Conservation (phyloP, 441 rosid species). For the Hypseocharis bilobata region DNA sequence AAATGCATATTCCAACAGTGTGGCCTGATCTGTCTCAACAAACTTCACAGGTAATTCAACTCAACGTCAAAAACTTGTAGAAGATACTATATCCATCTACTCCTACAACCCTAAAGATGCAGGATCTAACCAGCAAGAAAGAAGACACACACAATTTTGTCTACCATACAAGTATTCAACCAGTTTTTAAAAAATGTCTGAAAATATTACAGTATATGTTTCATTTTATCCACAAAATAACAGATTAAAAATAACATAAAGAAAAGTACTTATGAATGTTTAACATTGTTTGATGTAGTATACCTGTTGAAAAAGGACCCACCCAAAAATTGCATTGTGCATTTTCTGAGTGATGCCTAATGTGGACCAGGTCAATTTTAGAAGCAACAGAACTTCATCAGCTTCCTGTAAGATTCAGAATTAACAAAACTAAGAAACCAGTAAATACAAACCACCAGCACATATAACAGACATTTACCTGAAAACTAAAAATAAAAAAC, state of each 20-base stretch:
- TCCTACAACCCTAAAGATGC: background rate
- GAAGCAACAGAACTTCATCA: conserved; percentile 44
- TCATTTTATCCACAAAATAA: background rate
- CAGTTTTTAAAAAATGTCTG: background rate
- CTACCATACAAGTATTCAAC: background rate
- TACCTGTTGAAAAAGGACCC: conserved; percentile 91
- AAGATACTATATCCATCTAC: background rate
- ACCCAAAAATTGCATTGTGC: conserved; percentile 69
- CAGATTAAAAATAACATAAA: background rate
- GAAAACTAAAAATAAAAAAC: conserved; percentile 17
- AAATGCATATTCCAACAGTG: conserved; percentile 53
- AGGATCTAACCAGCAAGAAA: background rate
- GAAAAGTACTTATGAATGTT: background rate
- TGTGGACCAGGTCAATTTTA: conserved; percentile 71
- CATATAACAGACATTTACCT: conserved; percentile 7
- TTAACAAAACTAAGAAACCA: conserved; percentile 22
- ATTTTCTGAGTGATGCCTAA: conserved; percentile 80
- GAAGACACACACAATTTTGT: background rate
- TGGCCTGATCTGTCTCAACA: conserved; percentile 56
- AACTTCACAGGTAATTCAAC: conserved; percentile 48
- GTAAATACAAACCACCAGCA: conserved; percentile 7
- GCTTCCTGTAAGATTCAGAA: conserved; percentile 48
- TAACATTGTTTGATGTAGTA: conserved; percentile 7
- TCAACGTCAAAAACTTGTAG: conserved; percentile 12
- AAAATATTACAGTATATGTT: background rate